phyloP scores from a whole-genome alignment of 2,329 filamentous ascomycete species.

The Chaetomium globosum region DNA sequence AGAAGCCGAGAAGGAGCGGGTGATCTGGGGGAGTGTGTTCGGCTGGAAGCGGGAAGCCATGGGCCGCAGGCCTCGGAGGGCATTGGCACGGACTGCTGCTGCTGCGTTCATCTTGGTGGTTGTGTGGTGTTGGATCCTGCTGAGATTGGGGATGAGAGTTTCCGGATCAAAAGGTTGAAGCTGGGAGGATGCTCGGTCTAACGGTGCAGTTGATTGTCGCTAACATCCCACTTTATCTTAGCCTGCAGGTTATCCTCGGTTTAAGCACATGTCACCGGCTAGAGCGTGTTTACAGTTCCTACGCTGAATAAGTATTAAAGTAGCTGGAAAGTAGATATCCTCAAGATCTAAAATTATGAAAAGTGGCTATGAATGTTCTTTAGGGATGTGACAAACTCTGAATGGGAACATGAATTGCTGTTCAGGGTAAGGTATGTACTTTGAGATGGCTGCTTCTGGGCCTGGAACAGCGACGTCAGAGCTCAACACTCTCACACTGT shows the following conservation, averaged over 20 bases:
- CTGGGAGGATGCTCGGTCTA: background rate
- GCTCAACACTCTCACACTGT: background rate
- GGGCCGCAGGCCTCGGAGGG: constrained; percentile 59
- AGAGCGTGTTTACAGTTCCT: background rate
- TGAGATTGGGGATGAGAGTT: background rate
- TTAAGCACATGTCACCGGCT: constrained; percentile 24
- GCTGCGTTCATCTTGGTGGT: constrained; percentile 25
- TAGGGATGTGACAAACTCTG: background rate
- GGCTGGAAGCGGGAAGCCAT: constrained; percentile 62
- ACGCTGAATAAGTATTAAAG: background rate
- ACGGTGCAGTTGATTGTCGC: constrained; percentile 12
- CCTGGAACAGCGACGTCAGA: background rate
- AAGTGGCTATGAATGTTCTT: background rate
- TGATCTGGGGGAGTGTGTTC: constrained; percentile 57
- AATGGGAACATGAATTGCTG: background rate
- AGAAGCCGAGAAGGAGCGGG: constrained; percentile 55
- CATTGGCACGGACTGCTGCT: constrained; percentile 49
- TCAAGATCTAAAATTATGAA: background rate
- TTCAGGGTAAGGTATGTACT: background rate
- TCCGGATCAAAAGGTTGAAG: background rate
- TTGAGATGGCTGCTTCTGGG: background rate
- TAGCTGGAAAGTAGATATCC: background rate
- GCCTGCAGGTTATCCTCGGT: constrained; percentile 36
- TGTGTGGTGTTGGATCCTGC: background rate
- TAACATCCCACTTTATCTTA: constrained; percentile 4